Evolutionary conservation across 257 asterid genomes (phyloP).

Genomic region (Fraxinus cuspidata): DNA sequence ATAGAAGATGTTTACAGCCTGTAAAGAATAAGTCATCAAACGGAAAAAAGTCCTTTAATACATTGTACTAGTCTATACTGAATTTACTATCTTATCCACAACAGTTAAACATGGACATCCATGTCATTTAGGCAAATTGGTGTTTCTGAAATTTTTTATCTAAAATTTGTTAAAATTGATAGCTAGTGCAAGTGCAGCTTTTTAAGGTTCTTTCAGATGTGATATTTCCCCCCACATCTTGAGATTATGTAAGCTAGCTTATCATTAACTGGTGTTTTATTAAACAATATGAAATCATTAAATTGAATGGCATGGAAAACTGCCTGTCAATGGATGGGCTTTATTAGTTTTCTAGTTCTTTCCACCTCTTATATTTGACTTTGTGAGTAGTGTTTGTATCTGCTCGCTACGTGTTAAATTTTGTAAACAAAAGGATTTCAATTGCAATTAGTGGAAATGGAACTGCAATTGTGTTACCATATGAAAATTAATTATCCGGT

Average conservation of each 20-base stretch:
- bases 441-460: neutral
- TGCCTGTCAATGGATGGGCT: neutral
- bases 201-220: neutral
- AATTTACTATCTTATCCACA: neutral
- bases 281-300: neutral
- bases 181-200: neutral
- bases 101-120: neutral
- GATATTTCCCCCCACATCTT: neutral
- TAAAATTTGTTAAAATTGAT: neutral
- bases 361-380: neutral
- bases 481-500: neutral
- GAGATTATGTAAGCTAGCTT: neutral
- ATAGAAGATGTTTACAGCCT: neutral
- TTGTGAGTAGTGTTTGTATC: neutral
- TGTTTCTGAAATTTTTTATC: neutral
- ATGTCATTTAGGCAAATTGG: neutral
- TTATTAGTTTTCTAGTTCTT: neutral
- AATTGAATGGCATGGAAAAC: neutral
- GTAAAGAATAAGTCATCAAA: neutral
- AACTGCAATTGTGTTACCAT: neutral
- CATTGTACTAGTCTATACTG: neutral
- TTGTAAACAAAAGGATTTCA: neutral
- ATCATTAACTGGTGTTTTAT: neutral
- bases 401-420: conserved; percentile 1
- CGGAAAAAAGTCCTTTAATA: neutral